Evolutionary conservation across 805 yeast species (phyloP).

Genomic region (Metschnikowia cubensis): DNA sequence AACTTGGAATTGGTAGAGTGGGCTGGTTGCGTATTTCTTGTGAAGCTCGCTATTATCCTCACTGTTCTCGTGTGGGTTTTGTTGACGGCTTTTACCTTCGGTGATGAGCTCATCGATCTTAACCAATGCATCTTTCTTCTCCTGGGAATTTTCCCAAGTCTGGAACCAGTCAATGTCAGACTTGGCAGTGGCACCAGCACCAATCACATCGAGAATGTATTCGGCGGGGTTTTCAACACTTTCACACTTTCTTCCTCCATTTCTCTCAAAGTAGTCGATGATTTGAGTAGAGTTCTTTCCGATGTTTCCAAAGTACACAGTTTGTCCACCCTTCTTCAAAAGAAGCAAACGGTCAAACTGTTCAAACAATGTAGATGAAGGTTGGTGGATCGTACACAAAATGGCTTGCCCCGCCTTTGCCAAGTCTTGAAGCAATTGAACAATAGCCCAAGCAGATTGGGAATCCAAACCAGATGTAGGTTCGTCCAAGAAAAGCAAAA

Average conservation of each 20-base stretch:
- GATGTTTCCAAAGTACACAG: constrained; percentile 19
- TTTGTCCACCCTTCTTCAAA: constrained; percentile 18
- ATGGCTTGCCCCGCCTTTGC: constrained; percentile 56
- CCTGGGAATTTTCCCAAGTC: constrained; percentile 13
- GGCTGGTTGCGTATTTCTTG: constrained; percentile 10
- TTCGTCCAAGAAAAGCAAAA: constrained; percentile 46
- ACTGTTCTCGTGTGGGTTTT: constrained; percentile 1
- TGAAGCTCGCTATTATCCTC: constrained; percentile 6
- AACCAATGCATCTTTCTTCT: constrained; percentile 7
- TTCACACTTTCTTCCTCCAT: constrained; percentile 14
- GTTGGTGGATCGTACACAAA: constrained; percentile 54
- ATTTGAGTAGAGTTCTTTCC: constrained; percentile 14
- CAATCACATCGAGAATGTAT: constrained; percentile 17
- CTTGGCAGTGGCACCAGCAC: constrained; percentile 18
- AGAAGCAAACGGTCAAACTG: constrained; percentile 65
- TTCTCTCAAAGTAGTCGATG: constrained; percentile 11
- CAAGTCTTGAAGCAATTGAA: constrained; percentile 46
- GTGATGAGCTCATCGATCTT: constrained; percentile 10
- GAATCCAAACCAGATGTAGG: constrained; percentile 39
- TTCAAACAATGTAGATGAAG: constrained; percentile 43
- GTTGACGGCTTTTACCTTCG: constrained; percentile 4
- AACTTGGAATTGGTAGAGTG: constrained; percentile 7
- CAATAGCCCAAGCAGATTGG: constrained; percentile 56
- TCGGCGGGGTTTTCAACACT: constrained; percentile 17
- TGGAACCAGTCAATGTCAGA: constrained; percentile 14